These are phyloP conservation scores for Marchantia paleacea DNA, from an alignment of 225 moss, liverwort and hornwort genomes.

Conservation along the genomic window DNA sequence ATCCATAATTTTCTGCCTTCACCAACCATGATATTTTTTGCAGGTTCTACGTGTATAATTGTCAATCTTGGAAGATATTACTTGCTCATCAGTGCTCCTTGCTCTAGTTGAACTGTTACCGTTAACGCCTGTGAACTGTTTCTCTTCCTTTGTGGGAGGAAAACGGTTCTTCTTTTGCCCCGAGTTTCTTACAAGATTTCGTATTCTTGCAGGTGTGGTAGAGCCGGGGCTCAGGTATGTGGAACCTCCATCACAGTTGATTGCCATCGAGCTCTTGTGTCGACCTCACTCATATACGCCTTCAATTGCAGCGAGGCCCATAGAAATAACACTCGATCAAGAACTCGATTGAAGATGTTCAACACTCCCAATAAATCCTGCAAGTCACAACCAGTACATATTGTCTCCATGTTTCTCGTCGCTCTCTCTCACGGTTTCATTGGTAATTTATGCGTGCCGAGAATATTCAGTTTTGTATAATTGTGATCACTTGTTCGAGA, in stretches of 20 bases:
- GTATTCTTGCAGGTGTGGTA: slow-evolving; percentile 34
- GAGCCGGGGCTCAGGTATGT: slow-evolving; percentile 44
- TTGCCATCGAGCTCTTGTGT: slow-evolving; percentile 53
- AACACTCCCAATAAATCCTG: not conserved
- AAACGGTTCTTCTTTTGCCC: not conserved
- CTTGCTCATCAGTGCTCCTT: no score
- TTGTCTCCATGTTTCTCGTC: not conserved
- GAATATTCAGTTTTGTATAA: no score
- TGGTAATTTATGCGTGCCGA: no score
- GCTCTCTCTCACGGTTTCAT: not conserved
- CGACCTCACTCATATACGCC: slow-evolving; percentile 27
- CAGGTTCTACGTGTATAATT: no score
- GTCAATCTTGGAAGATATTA: no score
- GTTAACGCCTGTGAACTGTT: no score
- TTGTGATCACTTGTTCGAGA: no score
- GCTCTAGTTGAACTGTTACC: no score
- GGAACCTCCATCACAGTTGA: slow-evolving; percentile 37
- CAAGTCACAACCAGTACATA: not conserved
- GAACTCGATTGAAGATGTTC: not conserved
- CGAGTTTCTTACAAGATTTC: not conserved
- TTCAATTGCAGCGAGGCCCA: slow-evolving; percentile 46
- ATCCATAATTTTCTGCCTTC: no score
- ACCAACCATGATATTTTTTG: no score
- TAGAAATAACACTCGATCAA: slow-evolving; percentile 16
- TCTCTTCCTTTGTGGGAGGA: no score